phyloP scores from a whole-genome alignment of 495 filamentous ascomycete species.

The Pyrenula massariospora region DNA sequence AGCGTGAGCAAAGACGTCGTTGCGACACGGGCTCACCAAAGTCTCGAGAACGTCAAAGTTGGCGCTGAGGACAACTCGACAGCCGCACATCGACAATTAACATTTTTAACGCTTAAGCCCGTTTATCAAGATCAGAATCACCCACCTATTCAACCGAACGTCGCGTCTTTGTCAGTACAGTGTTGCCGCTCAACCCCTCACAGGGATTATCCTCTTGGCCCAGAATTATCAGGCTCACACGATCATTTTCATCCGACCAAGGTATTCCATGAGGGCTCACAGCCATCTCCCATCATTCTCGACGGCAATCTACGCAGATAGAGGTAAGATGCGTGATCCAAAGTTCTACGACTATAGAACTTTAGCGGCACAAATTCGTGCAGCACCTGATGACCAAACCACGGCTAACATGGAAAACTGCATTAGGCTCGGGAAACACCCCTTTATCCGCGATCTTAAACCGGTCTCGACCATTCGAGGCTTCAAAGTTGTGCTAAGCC shows the following conservation, averaged over 20 bases:
- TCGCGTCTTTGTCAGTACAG: background rate
- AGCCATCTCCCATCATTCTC: background rate
- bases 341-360: no score
- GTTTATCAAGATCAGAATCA: background rate
- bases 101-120: background rate
- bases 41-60: constrained; percentile 3
- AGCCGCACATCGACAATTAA: background rate
- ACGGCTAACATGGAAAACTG: background rate
- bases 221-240: background rate
- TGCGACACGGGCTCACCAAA: background rate
- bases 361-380: background rate
- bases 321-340: no score
- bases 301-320: background rate
- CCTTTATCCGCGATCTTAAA: background rate
- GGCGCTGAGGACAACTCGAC: constrained; percentile 6
- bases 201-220: background rate
- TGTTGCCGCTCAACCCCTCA: background rate
- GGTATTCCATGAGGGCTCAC: background rate
- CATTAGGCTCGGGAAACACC: background rate
- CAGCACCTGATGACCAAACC: background rate
- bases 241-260: background rate
- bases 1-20: background rate
- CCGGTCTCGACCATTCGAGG: background rate
- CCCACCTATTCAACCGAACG: background rate
- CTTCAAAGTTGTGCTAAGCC: background rate